A percentile compares a stretch with the other conserved stretches of the same genome.
Conservation (phyloP, 2,329 filamentous ascomycete genomes). For the Meredithiella fracta region DNA sequence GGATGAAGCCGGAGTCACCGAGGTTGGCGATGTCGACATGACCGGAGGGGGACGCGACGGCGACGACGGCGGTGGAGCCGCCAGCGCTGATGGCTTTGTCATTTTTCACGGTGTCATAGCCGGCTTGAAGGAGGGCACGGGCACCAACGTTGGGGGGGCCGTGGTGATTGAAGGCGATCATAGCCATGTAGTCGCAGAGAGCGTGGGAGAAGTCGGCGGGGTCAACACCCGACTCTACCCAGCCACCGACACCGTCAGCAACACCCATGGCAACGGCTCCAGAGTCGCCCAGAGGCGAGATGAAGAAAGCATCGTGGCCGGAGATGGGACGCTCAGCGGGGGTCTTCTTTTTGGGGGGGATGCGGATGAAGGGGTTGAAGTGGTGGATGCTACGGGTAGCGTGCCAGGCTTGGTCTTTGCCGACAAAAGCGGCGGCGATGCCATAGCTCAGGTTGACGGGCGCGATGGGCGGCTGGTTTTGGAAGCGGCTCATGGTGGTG, state of each 20-base stretch:
- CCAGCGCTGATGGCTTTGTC: conserved; percentile 63
- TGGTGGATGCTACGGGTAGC: conserved; percentile 54
- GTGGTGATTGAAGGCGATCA: conserved; percentile 40
- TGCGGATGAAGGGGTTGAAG: conserved; percentile 50
- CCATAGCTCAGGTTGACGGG: conserved; percentile 42
- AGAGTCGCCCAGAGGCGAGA: conserved; percentile 57
- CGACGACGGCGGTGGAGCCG: conserved; percentile 86
- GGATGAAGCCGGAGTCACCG: conserved; percentile 85
- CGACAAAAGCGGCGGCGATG: conserved; percentile 58
- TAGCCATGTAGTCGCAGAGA: conserved; percentile 84
- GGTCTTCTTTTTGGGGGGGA: conserved; percentile 34
- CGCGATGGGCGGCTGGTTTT: conserved; percentile 3
- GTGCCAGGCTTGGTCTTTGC: conserved; percentile 52
- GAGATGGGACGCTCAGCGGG: conserved; percentile 54
- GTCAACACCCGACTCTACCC: conserved; percentile 83
- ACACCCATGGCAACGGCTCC: conserved; percentile 69
- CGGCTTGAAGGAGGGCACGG: conserved; percentile 45
- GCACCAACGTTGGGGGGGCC: conserved; percentile 40
- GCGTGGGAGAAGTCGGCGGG: conserved; percentile 91
- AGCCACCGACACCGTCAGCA: conserved; percentile 89
- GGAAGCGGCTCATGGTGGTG: conserved; percentile 9
- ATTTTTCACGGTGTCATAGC: conserved; percentile 64
- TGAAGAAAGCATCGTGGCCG: conserved; percentile 94
- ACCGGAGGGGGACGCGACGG: conserved; percentile 55
- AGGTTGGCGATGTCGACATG: conserved; percentile 78